Evolutionary conservation across 75 land plant species (phyloP).

Genomic region (Larix kaempferi): DNA sequence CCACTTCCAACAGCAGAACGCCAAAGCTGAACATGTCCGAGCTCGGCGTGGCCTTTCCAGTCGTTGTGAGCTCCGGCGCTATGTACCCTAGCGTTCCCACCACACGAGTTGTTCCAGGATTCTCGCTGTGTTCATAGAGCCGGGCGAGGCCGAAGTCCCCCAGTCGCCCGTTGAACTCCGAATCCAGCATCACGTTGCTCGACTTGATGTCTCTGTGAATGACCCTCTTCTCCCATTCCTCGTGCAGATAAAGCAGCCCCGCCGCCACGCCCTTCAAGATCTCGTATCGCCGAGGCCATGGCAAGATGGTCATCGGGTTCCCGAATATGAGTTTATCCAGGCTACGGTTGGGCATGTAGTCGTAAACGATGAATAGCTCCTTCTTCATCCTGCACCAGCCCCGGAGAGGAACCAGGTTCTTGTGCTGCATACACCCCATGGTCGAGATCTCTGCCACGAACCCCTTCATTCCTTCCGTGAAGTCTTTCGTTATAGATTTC

Average conservation of each 20-base stretch:
- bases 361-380: conserved; percentile 57
- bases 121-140: conserved; percentile 21
- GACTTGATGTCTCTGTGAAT: conserved; percentile 29
- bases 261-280: conserved; percentile 27
- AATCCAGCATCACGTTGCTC: conserved; percentile 26
- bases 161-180: conserved; percentile 19
- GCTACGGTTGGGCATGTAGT: conserved; percentile 48
- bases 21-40: not conserved
- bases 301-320: not conserved
- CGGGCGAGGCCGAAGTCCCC: conserved; percentile 39
- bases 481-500: not conserved
- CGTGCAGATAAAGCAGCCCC: conserved; percentile 22
- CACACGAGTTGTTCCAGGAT: not conserved
- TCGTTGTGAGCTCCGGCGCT: not conserved
- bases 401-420: conserved; percentile 42
- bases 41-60: not conserved
- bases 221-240: conserved; percentile 27
- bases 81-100: not conserved
- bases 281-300: conserved; percentile 14
- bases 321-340: conserved; percentile 21
- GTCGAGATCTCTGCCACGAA: conserved; percentile 18
- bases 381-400: conserved; percentile 45
- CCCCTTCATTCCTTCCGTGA: not conserved
- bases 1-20: no score
- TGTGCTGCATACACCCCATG: conserved; percentile 49